Evolutionary conservation across 306 rosid genomes (phyloP).

Genomic region (Morella rubra): DNA sequence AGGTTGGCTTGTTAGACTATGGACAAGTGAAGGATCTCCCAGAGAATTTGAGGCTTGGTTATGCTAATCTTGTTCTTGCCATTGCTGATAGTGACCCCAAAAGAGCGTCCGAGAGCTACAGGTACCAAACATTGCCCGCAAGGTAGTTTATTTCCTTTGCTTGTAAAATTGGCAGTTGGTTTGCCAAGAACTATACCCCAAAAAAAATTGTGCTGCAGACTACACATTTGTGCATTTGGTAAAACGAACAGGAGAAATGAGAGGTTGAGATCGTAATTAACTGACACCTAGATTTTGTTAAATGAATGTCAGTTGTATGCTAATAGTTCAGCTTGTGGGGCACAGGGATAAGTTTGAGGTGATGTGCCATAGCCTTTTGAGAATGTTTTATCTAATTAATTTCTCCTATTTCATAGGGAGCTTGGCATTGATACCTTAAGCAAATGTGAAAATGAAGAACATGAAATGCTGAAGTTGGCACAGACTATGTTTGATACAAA

Average conservation of each 20-base stretch:
- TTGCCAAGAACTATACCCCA: neutral
- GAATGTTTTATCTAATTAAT: constrained; percentile 15
- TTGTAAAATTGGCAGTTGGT: neutral
- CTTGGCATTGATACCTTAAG: constrained; percentile 77
- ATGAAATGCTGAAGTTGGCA: constrained; percentile 76
- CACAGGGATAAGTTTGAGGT: neutral
- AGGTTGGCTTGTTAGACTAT: constrained; percentile 95
- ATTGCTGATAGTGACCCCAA: constrained; percentile 76
- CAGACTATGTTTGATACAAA: constrained; percentile 90
- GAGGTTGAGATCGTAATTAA: neutral
- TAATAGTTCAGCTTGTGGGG: constrained; percentile 9
- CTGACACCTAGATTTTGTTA: constrained; percentile 13
- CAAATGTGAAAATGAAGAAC: constrained; percentile 69
- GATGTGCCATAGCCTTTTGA: neutral
- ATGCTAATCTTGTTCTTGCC: constrained; percentile 85
- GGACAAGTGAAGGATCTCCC: constrained; percentile 99
- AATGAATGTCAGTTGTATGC: constrained; percentile 16
- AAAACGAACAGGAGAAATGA: neutral
- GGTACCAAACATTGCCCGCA: constrained; percentile 43
- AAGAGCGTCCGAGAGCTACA: constrained; percentile 72
- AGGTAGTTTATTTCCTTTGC: constrained; percentile 12
- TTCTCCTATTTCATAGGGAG: constrained; percentile 53
- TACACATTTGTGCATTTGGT: neutral
- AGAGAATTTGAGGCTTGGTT: constrained; percentile 80
- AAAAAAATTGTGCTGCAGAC: constrained; percentile 14